Percentiles rank a stretch among this genome's conserved stretches.
These are phyloP conservation scores for Atractiella rhizophila DNA, from an alignment of 768 basidiomycete species.

Conservation along the genomic window DNA sequence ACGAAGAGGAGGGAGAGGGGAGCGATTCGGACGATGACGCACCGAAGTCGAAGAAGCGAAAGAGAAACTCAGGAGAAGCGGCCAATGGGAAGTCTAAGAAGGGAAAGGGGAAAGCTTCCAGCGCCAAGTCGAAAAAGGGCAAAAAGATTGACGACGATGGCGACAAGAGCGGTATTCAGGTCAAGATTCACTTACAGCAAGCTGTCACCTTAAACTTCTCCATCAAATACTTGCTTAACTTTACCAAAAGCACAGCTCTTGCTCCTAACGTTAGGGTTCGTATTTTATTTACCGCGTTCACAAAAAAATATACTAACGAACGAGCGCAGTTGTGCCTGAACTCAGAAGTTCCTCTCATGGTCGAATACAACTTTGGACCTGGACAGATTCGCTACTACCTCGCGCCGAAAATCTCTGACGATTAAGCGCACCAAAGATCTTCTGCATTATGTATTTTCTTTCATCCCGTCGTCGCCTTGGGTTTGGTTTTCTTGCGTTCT, in stretches of 20 bases:
- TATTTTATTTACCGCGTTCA: conserved; percentile 33
- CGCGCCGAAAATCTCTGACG: conserved; percentile 82
- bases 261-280: conserved; percentile 48
- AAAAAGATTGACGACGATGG: conserved; percentile 38
- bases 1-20: conserved; percentile 26
- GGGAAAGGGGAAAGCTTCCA: conserved; percentile 36
- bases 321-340: conserved; percentile 1
- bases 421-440: conserved; percentile 31
- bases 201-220: conserved; percentile 82
- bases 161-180: conserved; percentile 28
- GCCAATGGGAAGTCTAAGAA: conserved; percentile 29
- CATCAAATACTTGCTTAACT: conserved; percentile 88
- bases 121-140: conserved; percentile 33
- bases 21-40: conserved; percentile 1
- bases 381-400: conserved; percentile 83
- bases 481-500: no score
- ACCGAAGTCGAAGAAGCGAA: conserved; percentile 6
- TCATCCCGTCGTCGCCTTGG: no score
- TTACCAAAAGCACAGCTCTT: conserved; percentile 63
- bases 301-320: not conserved
- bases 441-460: no score
- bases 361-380: conserved; percentile 67
- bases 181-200: conserved; percentile 64
- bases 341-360: conserved; percentile 25
- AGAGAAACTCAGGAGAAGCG: conserved; percentile 6